Percentiles rank a stretch among this genome's conserved stretches.
These are phyloP conservation scores for Neurospora tetrasperma DNA, from an alignment of 495 filamentous ascomycete genomes.

Conservation along the genomic window DNA sequence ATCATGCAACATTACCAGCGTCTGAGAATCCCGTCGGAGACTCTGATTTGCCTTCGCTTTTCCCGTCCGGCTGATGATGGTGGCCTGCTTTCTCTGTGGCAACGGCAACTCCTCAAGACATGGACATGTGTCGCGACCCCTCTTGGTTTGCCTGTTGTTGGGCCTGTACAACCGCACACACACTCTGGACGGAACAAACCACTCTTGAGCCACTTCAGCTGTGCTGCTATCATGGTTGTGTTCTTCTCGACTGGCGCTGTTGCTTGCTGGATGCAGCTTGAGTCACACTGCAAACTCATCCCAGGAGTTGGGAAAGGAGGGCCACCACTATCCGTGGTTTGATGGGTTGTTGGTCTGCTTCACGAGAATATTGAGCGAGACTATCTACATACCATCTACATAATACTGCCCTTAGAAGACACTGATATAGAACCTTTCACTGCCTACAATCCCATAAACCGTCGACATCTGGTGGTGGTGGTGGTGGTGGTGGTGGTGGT, in stretches of 20 bases:
- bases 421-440: background rate
- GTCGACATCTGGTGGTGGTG: background rate
- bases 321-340: background rate
- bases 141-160: background rate
- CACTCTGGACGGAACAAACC: background rate
- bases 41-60: background rate
- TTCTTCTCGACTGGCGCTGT: background rate
- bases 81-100: background rate
- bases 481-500: background rate
- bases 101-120: background rate
- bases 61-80: background rate
- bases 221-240: background rate
- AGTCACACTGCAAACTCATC: background rate
- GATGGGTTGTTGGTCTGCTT: background rate
- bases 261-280: background rate
- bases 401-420: background rate
- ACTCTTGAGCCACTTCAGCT: background rate
- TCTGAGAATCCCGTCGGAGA: background rate
- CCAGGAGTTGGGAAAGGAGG: background rate
- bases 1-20: background rate
- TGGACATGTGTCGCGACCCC: background rate
- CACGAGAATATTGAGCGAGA: background rate
- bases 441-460: background rate
- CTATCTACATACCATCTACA: background rate
- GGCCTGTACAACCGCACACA: background rate